These are phyloP conservation scores for Russula vinacea DNA, from an alignment of 768 basidiomycete species.

Conservation along the genomic window DNA sequence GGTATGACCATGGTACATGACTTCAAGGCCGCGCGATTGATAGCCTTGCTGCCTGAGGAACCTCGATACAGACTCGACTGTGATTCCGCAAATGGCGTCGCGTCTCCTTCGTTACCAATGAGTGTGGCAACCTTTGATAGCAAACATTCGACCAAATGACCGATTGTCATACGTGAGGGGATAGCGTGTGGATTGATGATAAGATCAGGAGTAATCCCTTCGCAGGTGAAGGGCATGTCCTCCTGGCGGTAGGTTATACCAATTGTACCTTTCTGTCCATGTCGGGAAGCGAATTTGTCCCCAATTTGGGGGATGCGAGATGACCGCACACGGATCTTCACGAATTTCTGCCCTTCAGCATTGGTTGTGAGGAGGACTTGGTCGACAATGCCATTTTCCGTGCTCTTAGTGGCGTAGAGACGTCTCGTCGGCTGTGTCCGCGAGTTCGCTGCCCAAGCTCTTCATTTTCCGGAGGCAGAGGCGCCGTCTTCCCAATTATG, in stretches of 20 bases:
- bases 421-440: conserved; percentile 89
- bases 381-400: conserved; percentile 96
- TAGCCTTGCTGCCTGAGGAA: conserved; percentile 88
- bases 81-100: conserved; percentile 98
- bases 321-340: conserved; percentile 94
- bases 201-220: conserved; percentile 95
- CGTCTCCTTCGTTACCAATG: conserved; percentile 95
- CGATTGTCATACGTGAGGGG: conserved; percentile 99
- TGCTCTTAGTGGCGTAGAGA: conserved; percentile 98
- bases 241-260: conserved; percentile 99
- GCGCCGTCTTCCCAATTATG: conserved; percentile 98
- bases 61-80: conserved; percentile 95
- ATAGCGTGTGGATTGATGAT: conserved; percentile 99
- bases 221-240: conserved; percentile 98
- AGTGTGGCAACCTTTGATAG: conserved; percentile 95
- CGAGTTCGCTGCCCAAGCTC: conserved; percentile 96
- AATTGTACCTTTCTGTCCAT: conserved; percentile 99
- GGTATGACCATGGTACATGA: conserved; percentile 99
- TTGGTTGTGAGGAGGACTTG: conserved; percentile 97
- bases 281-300: conserved; percentile 99
- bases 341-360: conserved; percentile 94
- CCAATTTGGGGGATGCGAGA: conserved; percentile 97
- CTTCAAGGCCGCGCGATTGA: conserved; percentile 93
- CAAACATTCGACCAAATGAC: conserved; percentile 97
- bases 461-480: conserved; percentile 93